These are phyloP conservation scores for Phytophthora cryptogea DNA, from an alignment of 352 stramenopile species.

Conservation along the genomic window DNA sequence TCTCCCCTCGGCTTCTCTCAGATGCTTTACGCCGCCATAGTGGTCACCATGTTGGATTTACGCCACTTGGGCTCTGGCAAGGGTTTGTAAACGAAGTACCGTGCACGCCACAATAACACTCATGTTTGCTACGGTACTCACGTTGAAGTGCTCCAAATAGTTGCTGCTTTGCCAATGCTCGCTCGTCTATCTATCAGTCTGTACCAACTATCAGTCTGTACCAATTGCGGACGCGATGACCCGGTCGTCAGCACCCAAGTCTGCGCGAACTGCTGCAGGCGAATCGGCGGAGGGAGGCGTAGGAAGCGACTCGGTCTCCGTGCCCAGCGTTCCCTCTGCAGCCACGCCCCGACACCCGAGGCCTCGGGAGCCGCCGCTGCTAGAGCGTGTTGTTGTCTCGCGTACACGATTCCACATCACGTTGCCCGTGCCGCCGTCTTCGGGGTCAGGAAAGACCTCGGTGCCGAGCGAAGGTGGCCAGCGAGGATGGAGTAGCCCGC, in stretches of 20 bases:
- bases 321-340: neutral
- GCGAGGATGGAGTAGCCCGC: conserved; percentile 69
- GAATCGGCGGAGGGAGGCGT: neutral
- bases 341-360: neutral
- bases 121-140: neutral
- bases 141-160: conserved; percentile 19
- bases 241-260: conserved; percentile 7
- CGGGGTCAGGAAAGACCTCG: conserved; percentile 2
- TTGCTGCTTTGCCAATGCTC: neutral
- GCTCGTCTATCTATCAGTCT: too few relatives aligned
- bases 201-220: neutral
- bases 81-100: neutral
- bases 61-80: conserved; percentile 4
- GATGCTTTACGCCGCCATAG: conserved; percentile 17
- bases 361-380: conserved; percentile 16
- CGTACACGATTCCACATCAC: conserved; percentile 64
- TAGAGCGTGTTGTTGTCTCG: conserved; percentile 56
- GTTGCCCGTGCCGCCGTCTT: conserved; percentile 17
- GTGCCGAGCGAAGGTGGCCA: conserved; percentile 18
- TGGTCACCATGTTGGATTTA: conserved; percentile 26
- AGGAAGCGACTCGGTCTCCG: neutral
- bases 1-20: conserved; percentile 1
- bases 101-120: conserved; percentile 6
- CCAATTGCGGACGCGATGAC: neutral
- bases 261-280: neutral